A percentile compares a stretch with the other conserved stretches of the same genome.
Evolutionary conservation across 495 filamentous ascomycete genomes (phyloP).

Genomic region (Xylaria nigripes): DNA sequence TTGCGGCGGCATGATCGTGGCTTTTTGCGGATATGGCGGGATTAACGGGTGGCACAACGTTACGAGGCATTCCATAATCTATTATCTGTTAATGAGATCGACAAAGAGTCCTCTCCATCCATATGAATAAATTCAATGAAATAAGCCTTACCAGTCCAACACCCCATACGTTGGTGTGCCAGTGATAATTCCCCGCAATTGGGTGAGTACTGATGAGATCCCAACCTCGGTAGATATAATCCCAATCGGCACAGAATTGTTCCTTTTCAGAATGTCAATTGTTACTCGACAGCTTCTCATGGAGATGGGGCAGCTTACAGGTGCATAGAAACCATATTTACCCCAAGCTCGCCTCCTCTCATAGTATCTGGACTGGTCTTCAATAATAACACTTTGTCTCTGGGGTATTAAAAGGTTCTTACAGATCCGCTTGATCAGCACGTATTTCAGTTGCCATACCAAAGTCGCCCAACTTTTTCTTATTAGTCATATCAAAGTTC

Average conservation of each 20-base stretch:
- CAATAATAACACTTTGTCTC: not conserved
- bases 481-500: not conserved
- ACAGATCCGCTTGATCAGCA: not conserved
- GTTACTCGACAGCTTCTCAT: not conserved
- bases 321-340: not conserved
- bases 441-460: not conserved
- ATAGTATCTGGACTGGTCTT: not conserved
- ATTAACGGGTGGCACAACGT: too few species aligned
- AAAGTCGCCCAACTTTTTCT: conserved; percentile 5
- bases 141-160: too few species aligned
- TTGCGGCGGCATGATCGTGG: not conserved
- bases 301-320: not conserved
- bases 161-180: not conserved
- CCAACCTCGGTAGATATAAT: not conserved
- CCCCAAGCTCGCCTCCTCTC: not conserved
- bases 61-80: too few species aligned
- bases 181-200: not conserved
- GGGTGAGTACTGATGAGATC: not conserved
- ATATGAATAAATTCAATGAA: not conserved
- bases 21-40: not conserved
- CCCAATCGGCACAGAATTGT: not conserved
- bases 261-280: not conserved
- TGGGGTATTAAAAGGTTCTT: not conserved
- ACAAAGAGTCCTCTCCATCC: too few species aligned
- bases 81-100: too few species aligned